Evolutionary conservation across 2,329 filamentous ascomycete species (phyloP), one percentile per base, ranked within the genome.

Genomic region (Emmonsiellopsis sp.): DNA sequence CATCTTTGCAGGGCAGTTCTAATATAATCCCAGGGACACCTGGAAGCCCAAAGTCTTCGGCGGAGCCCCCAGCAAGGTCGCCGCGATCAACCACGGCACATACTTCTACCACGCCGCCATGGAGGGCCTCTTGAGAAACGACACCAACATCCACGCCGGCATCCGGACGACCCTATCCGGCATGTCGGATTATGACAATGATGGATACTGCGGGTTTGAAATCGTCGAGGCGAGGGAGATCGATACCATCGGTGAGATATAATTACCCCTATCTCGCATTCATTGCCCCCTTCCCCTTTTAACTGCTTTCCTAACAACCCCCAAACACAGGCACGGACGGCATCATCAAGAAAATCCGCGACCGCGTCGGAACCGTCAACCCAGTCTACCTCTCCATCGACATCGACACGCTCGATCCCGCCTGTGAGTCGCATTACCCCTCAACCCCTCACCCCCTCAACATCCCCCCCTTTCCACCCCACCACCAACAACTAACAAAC

Each of bases 1-100:
- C 1, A 27, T 27, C 21, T 27, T 27, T 47, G 21, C 39, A 13
- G 4, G 33, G 4, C 7, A 39, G 36, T 14, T 11, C 49, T 47
- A 27, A 50, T 5, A 17, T 14, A 51, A 32, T 17, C 52, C 6
- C 13, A 72, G 62, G 3, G 78, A 79, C 58, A 77, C 78, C 63
- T 88, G 87, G 87, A 82, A 81, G 55, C 89, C 88, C 43, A 92
- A 92, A 67, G 88, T 93, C 31, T 94, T 94, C 61, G 88, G 89
- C 51, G 88, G 88, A 33, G 84, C 86, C 0, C 88, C 88, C 0
- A 86, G 82, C 32, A 80, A 90, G 56, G 81, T 84, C 40, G 88
- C 88, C 17, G 31, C 44, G 14, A 84, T 94, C 72, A 94, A 93
- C 72, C 87, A 93, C 71, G 88, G 88, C 42, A 93, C 88, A 1